Percentiles rank a stretch among this genome's conserved stretches.
These are phyloP conservation scores for Trichomonascaceae sp. DNA, from an alignment of 1,139 yeast genomes.

Conservation along the genomic window DNA sequence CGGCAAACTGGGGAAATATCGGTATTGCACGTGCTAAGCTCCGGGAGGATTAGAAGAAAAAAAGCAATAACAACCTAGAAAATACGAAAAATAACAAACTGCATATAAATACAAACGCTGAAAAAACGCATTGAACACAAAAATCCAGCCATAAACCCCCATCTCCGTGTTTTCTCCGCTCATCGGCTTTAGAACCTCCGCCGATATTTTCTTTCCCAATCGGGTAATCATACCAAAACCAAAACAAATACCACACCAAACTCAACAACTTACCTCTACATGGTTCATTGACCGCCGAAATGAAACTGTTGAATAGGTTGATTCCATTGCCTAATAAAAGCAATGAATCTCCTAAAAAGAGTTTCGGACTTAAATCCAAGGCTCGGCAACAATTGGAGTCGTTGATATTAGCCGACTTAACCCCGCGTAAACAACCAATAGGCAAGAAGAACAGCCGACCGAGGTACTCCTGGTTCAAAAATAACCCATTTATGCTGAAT, in stretches of 20 bases:
- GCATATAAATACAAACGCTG: too few relatives aligned
- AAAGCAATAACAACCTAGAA: neutral
- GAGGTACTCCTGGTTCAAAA: neutral
- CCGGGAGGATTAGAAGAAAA: neutral
- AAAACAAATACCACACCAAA: neutral
- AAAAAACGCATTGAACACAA: too few relatives aligned
- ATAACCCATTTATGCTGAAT: neutral
- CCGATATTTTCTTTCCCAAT: neutral
- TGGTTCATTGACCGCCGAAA: neutral
- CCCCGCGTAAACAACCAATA: neutral
- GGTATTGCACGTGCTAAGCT: neutral
- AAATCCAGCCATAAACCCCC: too few relatives aligned
- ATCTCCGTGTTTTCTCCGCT: too few relatives aligned
- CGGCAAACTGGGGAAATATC: neutral
- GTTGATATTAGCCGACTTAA: slow-evolving; percentile 1
- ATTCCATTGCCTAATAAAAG: neutral
- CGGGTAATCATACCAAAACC: neutral
- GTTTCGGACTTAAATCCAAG: neutral
- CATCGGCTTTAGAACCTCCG: too few relatives aligned
- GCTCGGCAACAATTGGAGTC: slow-evolving; percentile 7
- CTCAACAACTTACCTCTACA: neutral
- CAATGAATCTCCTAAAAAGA: slow-evolving; percentile 2
- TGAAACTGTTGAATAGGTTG: slow-evolving; percentile 5
- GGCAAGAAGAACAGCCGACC: neutral
- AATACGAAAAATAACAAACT: too few relatives aligned